Evolutionary conservation across 208 protist species (phyloP), one percentile per base, ranked within the genome.

Genomic region (Leishmania turanica): DNA sequence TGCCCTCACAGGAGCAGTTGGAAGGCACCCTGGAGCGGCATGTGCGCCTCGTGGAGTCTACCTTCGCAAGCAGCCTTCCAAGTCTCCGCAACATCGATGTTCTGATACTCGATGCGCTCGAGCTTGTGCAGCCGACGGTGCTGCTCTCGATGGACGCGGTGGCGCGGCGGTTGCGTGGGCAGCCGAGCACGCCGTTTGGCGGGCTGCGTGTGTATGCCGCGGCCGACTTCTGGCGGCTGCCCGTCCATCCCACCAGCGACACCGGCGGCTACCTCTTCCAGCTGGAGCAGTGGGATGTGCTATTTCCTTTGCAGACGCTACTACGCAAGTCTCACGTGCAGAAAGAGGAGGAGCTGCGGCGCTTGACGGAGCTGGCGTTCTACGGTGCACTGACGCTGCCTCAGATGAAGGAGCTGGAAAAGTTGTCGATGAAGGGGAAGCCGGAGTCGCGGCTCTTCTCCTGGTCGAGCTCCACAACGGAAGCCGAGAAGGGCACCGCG

Each of bases 1-100:
- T 98, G 73, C 92, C 93, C 31, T 95, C 91, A 64, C 95, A 92
- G 87, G 95, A 98, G 81, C 95, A 98, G 83, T 78, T 96, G 17
- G 93, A 98, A 77, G 92, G 93, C 53, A 92, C 93, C 11, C 83
- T 98, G 49, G 91, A 94, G 86, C 92, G 93, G 1, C 95, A 98
- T 75, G 91, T 90, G 53, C 91, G 93, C 4, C 89, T 96, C 2
- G 91, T 94, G 31, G 91, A 95, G 77, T 89, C 88, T 15, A 92
- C 87, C 69, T 96, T 95, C 81, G 93, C 83, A 3, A 81, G 85
- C 74, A 89, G 85, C 70, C 73, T 96, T 27, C 93, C 91, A 13
- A 96, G 90, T 84, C 76, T 98, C 40, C 70, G 75, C 74, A 95
- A 80, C 47, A 83, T 80, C 3, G 93, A 98, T 69, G 95, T 96